Percentiles rank a stretch among this genome's conserved stretches.
These are phyloP conservation scores for Suillus ampliporus DNA, from an alignment of 768 basidiomycete species.

Conservation along the genomic window DNA sequence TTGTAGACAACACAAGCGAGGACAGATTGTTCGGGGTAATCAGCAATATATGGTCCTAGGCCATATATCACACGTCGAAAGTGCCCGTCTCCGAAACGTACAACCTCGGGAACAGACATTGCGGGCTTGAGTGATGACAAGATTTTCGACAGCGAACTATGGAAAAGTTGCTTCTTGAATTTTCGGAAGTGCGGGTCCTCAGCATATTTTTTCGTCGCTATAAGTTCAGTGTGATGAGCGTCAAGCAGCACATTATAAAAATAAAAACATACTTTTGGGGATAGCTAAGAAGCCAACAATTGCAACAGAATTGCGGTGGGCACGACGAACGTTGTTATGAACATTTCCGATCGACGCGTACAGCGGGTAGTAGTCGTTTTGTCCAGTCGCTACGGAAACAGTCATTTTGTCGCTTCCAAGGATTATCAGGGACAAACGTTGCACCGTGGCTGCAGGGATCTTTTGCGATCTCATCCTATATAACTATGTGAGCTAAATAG, in stretches of 20 bases:
- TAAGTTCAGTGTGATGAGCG: not conserved
- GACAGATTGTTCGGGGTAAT: slow-evolving; percentile 47
- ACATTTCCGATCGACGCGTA: slow-evolving; percentile 26
- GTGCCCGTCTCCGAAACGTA: slow-evolving; percentile 36
- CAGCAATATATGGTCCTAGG: slow-evolving; percentile 45
- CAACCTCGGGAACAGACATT: slow-evolving; percentile 35
- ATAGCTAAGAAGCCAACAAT: slow-evolving; percentile 31
- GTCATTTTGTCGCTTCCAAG: slow-evolving; percentile 33
- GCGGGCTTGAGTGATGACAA: slow-evolving; percentile 24
- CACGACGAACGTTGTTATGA: slow-evolving; percentile 25
- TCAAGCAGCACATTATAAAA: not conserved
- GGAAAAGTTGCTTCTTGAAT: slow-evolving; percentile 39
- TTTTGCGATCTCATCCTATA: slow-evolving; percentile 29
- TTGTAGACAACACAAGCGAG: slow-evolving; percentile 39
- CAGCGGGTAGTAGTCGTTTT: slow-evolving; percentile 33
- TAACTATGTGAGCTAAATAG: not conserved
- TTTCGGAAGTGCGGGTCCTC: slow-evolving; percentile 25
- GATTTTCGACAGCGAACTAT: slow-evolving; percentile 33
- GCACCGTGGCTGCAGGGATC: slow-evolving; percentile 23
- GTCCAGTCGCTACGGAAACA: slow-evolving; percentile 28
- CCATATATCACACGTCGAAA: slow-evolving; percentile 36
- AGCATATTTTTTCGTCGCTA: slow-evolving; percentile 19
- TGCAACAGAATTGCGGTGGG: slow-evolving; percentile 21
- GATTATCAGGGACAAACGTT: slow-evolving; percentile 26
- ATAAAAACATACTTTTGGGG: slow-evolving; percentile 27